Base-by-base conservation (phyloP, 495 filamentous ascomycete genomes). In the Massariosphaeria phaeospora region DNA sequence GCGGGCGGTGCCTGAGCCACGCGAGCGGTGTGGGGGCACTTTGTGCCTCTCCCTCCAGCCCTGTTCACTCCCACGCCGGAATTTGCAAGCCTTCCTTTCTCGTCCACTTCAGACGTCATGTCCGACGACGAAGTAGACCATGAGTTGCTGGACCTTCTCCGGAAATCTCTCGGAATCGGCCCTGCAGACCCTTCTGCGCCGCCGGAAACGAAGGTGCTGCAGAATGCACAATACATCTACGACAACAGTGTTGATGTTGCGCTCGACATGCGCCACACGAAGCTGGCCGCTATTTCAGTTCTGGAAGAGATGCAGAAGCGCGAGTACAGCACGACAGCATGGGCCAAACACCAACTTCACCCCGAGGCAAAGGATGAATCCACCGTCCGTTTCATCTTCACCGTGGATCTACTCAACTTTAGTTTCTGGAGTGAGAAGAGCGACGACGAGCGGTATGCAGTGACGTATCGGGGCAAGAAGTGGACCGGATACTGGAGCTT, bases 401-500 rank as follows among this genome's bases (percentile, higher is more conserved):
- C 86, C 12, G 94, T 97, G 89, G 93, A 98, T 66, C 67, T 98
- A 12, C 73, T 98, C 49, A 98, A 98, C 67, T 98, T 97, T 63
- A 90, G 82, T 25, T 98, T 98, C 69, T 98, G 91, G 91, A 91
- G 87, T 21, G 83, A 84, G 27, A 72, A 73, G 45, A 55, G 69
- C 4, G 72, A 77, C 18, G 74, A 79, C 10, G 76, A 85, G 57
- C 73, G 86, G 26, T 97, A 94, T 69, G 75, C 84, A 8, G 75
- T 97, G 6, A 82, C 84, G 35, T 97, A 95, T 67, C 78, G 76
- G 18, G 90, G 82, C 24, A 84, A 81, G 70, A 79, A 69, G 48
- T 96, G 88, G 86, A 95, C 90, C 1, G 93, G 93, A 24, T 98
- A 98, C 64, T 96, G 88, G 85, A 95, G 89, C 66, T 71, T 98